Base-by-base conservation (phyloP, 2,329 filamentous ascomycete genomes). In the Venturia oleaginea region DNA sequence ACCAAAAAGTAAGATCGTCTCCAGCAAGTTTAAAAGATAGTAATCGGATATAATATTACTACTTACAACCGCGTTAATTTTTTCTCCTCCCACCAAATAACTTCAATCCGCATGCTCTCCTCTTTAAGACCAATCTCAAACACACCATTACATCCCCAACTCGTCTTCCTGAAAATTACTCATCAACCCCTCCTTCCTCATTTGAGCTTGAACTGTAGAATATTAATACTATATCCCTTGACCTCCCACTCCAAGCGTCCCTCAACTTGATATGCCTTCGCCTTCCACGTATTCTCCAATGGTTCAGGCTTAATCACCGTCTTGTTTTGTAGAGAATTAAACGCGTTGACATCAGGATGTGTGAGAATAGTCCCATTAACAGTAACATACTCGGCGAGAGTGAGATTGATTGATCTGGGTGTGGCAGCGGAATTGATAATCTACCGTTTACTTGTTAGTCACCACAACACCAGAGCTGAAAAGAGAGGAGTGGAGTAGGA, bases 331-430 rank as follows among this genome's bases (percentile, higher is more conserved):
- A 68, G 40, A 46, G 68, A 69, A 62, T 74, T 73, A 66, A 69
- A 71, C 1, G 68, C 68, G 51, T 70, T 67, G 32, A 69, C 57
- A 38, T 70, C 66, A 7, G 65, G 63, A 19, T 67, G 63, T 4
- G 69, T 70, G 32, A 72, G 63, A 7, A 70, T 70, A 0, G 71
- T 73, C 2, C 70, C 72, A 61, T 72, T 72, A 27, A 72, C 69
- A 13, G 60, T 62, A 3, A 43, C 64, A 62, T 66, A 72, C 11
- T 54, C 57, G 6, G 65, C 54, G 34, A 69, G 67, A 4, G 71
- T 63, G n/a, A 68, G 64, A n/a, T 70, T 57, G 11, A 62, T 68
- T 40, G 73, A 63, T 0, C 67, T 68, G 0, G 72, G 65, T n/a
- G 68, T 60, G 2, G 61, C 55, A 34, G 67, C 62, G 10, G 68